These are phyloP conservation scores for Candida pseudoviswanathii DNA, from an alignment of 1,139 yeast genomes.

Conservation along the genomic window DNA sequence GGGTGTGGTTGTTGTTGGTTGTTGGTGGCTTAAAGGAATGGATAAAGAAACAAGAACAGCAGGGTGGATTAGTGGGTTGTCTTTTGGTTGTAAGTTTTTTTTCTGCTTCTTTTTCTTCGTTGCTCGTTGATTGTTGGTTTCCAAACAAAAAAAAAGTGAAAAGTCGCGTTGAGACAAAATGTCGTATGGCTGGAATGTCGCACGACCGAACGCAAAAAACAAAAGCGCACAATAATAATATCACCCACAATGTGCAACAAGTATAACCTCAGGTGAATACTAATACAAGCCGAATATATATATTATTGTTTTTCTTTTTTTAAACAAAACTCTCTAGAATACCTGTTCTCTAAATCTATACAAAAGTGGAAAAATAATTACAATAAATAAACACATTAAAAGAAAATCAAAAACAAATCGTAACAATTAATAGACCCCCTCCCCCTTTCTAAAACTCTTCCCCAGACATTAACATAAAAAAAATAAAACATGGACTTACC, in stretches of 20 bases:
- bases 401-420: background rate
- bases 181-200: background rate
- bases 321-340: background rate
- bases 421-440: background rate
- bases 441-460: background rate
- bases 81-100: slow-evolving; percentile 2
- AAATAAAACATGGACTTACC: too few relatives aligned
- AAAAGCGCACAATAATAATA: background rate
- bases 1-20: background rate
- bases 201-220: background rate
- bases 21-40: background rate
- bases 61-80: background rate
- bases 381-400: background rate
- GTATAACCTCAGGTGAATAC: background rate
- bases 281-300: background rate
- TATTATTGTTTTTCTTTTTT: background rate
- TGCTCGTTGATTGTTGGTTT: background rate
- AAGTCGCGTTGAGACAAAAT: background rate
- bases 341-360: background rate
- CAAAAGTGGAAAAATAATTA: background rate
- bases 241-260: background rate
- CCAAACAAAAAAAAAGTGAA: background rate
- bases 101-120: background rate
- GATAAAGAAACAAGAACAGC: background rate
- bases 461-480: too few relatives aligned